Evolutionary conservation across 1,284 basidiomycete genomes (phyloP).

Genomic region (Sporisorium reilianum): DNA sequence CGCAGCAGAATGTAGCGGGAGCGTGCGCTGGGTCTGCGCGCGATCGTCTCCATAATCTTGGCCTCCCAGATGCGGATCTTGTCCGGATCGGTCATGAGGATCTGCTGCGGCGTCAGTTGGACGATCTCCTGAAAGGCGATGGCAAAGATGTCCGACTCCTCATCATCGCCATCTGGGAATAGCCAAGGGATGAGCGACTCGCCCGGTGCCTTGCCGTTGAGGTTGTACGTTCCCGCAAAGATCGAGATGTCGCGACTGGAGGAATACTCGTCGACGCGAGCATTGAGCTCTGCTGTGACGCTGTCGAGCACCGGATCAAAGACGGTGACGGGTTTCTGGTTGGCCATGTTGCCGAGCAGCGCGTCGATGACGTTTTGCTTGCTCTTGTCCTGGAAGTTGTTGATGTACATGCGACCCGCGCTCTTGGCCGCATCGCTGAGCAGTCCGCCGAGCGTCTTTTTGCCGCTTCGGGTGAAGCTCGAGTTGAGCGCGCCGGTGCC

Average conservation of each 20-base stretch:
- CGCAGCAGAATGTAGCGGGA: slow-evolving; percentile 86
- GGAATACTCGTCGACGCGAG: slow-evolving; percentile 84
- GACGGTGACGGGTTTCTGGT: slow-evolving; percentile 87
- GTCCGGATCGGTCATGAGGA: slow-evolving; percentile 90
- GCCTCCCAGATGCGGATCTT: slow-evolving; percentile 82
- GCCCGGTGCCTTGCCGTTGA: slow-evolving; percentile 85
- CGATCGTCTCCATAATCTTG: slow-evolving; percentile 82
- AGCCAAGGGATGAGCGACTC: slow-evolving; percentile 91
- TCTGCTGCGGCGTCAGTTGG: slow-evolving; percentile 94
- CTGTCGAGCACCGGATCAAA: slow-evolving; percentile 94
- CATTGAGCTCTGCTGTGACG: slow-evolving; percentile 74
- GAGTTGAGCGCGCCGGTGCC: slow-evolving; percentile 97
- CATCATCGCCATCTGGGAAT: slow-evolving; percentile 74
- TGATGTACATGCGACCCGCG: slow-evolving; percentile 82
- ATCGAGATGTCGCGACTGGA: slow-evolving; percentile 79
- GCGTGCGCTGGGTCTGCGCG: slow-evolving; percentile 77
- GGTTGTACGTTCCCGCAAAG: slow-evolving; percentile 93
- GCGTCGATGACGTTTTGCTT: slow-evolving; percentile 96
- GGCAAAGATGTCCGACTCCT: slow-evolving; percentile 69
- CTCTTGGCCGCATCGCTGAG: slow-evolving; percentile 97
- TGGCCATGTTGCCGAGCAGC: slow-evolving; percentile 91
- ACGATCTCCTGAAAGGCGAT: slow-evolving; percentile 96
- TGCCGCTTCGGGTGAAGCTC: slow-evolving; percentile 91
- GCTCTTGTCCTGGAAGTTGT: slow-evolving; percentile 95
- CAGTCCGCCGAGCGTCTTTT: slow-evolving; percentile 76